These are phyloP conservation scores for Clavispora asparagi DNA, from an alignment of 805 yeast species.

Conservation along the genomic window DNA sequence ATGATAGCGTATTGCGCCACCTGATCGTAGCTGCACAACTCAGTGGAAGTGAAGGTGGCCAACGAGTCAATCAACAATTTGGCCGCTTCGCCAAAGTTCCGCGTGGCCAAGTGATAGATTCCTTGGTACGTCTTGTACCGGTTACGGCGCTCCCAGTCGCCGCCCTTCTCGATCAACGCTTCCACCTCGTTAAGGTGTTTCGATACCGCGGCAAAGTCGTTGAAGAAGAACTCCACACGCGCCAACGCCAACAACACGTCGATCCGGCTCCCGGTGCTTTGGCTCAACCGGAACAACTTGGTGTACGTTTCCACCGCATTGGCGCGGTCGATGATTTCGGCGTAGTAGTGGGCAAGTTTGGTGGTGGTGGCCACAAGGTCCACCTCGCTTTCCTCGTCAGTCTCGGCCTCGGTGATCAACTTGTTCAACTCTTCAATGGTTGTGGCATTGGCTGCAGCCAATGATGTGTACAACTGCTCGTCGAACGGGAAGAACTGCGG, in stretches of 20 bases:
- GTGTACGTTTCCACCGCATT: constrained; percentile 64
- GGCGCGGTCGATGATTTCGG: constrained; percentile 73
- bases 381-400: constrained; percentile 80
- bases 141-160: constrained; percentile 99
- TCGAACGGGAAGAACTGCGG: constrained; percentile 51
- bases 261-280: constrained; percentile 85
- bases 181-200: constrained; percentile 71
- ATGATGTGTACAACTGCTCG: constrained; percentile 45
- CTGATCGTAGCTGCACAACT: constrained; percentile 81
- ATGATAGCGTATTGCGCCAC: constrained; percentile 84
- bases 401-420: constrained; percentile 49
- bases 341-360: constrained; percentile 82
- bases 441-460: constrained; percentile 50
- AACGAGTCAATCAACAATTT: constrained; percentile 80
- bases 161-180: constrained; percentile 85
- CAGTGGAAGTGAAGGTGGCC: constrained; percentile 93
- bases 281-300: constrained; percentile 72
- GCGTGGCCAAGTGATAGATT: constrained; percentile 72
- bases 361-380: constrained; percentile 74
- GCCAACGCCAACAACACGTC: constrained; percentile 78
- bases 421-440: constrained; percentile 50
- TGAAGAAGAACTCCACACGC: constrained; percentile 85
- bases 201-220: constrained; percentile 65
- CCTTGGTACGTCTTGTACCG: constrained; percentile 90
- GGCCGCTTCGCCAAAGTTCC: constrained; percentile 84